These are phyloP conservation scores for Platanus orientalis DNA, from an alignment of 164 flowering plant species.

Conservation along the genomic window DNA sequence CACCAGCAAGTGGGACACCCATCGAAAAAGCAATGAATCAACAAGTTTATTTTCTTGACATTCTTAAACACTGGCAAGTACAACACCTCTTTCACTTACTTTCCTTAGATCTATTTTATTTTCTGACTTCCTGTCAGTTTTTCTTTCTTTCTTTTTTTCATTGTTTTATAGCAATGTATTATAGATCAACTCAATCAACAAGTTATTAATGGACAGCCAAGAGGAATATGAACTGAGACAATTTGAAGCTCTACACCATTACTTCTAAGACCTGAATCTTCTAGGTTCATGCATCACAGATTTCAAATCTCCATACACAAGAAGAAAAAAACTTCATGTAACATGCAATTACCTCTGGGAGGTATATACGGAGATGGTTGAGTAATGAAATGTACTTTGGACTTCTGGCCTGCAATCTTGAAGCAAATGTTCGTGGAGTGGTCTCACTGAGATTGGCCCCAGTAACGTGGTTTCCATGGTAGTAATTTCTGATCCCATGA, in stretches of 20 bases:
- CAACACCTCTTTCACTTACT: no score
- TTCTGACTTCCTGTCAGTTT: not conserved
- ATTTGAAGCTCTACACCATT: not conserved
- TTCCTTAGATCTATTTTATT: not conserved
- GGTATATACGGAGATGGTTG: constrained; percentile 72
- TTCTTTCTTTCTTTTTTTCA: not conserved
- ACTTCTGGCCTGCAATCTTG: constrained; percentile 71
- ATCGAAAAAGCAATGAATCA: no score
- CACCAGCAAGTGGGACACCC: no score
- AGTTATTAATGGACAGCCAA: no score
- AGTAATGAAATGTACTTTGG: constrained; percentile 78
- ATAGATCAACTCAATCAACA: no score
- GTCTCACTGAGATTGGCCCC: constrained; percentile 61
- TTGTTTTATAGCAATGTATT: not conserved
- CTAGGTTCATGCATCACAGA: not conserved
- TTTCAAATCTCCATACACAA: not conserved
- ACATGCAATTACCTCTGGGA: constrained; percentile 60
- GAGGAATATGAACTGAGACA: not conserved
- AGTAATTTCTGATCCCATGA: constrained; percentile 50
- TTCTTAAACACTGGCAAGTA: no score
- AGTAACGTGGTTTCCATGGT: constrained; percentile 64
- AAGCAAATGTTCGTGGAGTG: constrained; percentile 57
- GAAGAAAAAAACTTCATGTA: not conserved
- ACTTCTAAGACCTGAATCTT: not conserved
- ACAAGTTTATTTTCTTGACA: no score